Base-by-base conservation (phyloP, 2,329 filamentous ascomycete species). In the Neofusicoccum sp. region DNA sequence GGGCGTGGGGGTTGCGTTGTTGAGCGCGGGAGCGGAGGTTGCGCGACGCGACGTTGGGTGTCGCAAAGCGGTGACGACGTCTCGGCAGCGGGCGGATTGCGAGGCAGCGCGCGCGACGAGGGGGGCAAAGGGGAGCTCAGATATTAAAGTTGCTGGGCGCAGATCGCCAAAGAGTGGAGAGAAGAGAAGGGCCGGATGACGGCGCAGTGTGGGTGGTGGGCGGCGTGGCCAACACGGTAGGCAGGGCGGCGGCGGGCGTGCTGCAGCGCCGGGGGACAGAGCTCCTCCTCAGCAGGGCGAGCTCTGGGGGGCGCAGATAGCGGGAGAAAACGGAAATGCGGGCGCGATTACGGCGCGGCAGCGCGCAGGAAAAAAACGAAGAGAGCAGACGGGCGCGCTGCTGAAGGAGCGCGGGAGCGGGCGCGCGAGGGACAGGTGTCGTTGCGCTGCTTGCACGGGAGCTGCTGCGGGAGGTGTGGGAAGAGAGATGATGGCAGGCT, bases 1-100 rank as follows among this genome's bases (percentile, higher is more conserved):
- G 64, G 66, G 73, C 66, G 73, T 74, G 75, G 74, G 66, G 61
- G 70, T 34, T 33, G 62, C 8, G 61, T 36, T 56, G 49, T 39
- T 45, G 33, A 36, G 49, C 33, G 49, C 47, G 47, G 59, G 29
- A 36, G 47, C 41, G 59, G 37, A 56, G 49, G 49, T 56, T 62
- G 61, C 61, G 61, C 61, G 61, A 56, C 61, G 61, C 61, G 61
- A 56, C 56, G 43, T 49, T 41, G 56, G 33, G 61, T 56, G 49
- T 56, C 43, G 61, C 43, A 52, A 52, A 52, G 61, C 49, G 50
- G 49, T 62, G 50, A 52, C 50, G 49, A 62, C 56, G 61, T 56
- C 61, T 62, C 61, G 61, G 61, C 61, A 56, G 50, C 61, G 58
- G 58, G 58, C 58, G 58, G 58, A 29, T 61, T 49, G 58, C 36